Conservation (phyloP, 345 rosid species). For the Populus nigra region DNA sequence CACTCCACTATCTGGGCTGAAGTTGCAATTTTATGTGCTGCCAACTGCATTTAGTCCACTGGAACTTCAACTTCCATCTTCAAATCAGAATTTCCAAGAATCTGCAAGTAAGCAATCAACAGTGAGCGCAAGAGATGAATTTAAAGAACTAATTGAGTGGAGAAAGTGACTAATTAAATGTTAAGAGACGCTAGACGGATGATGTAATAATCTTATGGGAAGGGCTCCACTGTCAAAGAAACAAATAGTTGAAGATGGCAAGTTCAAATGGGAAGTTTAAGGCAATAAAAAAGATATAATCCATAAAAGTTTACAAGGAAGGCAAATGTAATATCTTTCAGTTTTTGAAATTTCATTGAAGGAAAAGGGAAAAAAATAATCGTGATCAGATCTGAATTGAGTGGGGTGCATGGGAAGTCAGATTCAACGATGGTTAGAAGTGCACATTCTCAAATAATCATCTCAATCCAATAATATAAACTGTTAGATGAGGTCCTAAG, state of each 20-base stretch:
- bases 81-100: conserved; percentile 55
- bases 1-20: background rate
- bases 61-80: conserved; percentile 83
- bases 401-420: background rate
- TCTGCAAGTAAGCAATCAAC: conserved; percentile 33
- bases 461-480: no score
- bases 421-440: background rate
- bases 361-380: background rate
- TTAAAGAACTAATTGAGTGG: background rate
- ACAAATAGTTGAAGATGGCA: background rate
- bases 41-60: conserved; percentile 45
- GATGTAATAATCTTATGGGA: background rate
- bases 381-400: background rate
- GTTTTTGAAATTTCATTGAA: background rate
- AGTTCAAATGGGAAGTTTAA: background rate
- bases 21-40: background rate
- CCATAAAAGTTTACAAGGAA: background rate
- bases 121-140: background rate
- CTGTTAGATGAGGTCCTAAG: no score
- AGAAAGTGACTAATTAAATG: background rate
- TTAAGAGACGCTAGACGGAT: background rate
- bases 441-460: background rate
- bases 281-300: background rate
- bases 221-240: background rate
- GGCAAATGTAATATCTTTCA: background rate